Evolutionary conservation across 2,329 filamentous ascomycete genomes (phyloP), one percentile per base, ranked within the genome.

Genomic region (Apiospora aurea): DNA sequence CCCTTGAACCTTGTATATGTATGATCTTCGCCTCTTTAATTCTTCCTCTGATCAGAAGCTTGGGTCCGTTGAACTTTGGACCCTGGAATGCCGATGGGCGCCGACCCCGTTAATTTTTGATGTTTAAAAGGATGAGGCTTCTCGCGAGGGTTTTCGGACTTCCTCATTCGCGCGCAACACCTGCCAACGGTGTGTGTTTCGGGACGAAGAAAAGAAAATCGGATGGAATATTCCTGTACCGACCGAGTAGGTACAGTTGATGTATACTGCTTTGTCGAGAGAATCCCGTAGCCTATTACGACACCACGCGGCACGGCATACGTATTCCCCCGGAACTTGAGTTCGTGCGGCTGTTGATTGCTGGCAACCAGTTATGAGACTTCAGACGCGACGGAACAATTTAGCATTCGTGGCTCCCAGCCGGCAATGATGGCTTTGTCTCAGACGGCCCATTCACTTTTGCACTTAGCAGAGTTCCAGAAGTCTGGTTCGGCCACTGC

Each of bases 391-490:
- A 61, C n/a, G 38, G 29, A 38, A 29, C 7, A 14, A 10, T 64
- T 41, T 64, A 64, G 29, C 34, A 64, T 64, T 64, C 57, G 57
- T 41, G 57, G 57, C 57, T 41, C 57, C 57, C 57, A 64, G 57
- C 57, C 57, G 34, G 57, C 57, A 41, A 41, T 34, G 57, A 64
- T 13, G 57, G 57, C 57, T 64, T 64, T 64, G 57, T 64, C 57
- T 64, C 57, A 64, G 57, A 29, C 16, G 49, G 26, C 26, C n/a
- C 47, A 24, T 24, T 53, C 26, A 53, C 24, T 53, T 26, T 57
- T 16, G 51, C 29, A 10, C 49, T 11, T 64, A 38, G 29, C 34
- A 64, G 18, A 64, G 26, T 64, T 41, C 29, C 57, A 64, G 57
- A 64, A 64, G 34, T 24, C 41, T 64, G 57, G 57, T 64, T 64